Conservation (phyloP, 108 stramenopile species). For the Nannochloropsis salina region DNA sequence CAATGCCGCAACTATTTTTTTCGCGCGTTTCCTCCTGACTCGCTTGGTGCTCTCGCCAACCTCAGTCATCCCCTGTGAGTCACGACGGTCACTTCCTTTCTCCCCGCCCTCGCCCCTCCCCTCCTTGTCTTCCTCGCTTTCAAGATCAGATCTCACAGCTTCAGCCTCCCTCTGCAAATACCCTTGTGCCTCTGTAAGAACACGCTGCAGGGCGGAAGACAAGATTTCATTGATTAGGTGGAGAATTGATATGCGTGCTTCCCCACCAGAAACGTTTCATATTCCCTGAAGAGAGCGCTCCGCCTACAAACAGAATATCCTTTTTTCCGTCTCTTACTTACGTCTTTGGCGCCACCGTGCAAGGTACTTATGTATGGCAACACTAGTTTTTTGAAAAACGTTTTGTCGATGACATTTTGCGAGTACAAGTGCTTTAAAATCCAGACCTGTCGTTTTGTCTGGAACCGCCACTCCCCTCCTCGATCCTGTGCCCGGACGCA, state of each 20-base stretch:
- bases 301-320: background rate
- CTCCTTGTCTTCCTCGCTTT: background rate
- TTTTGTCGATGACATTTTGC: background rate
- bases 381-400: background rate
- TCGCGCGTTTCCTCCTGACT: background rate
- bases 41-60: background rate
- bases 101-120: background rate
- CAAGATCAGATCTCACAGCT: background rate
- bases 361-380: background rate
- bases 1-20: background rate
- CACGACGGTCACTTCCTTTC: no score
- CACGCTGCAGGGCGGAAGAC: background rate
- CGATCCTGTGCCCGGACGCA: background rate
- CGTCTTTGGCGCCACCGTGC: background rate
- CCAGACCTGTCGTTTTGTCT: background rate
- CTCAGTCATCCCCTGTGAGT: background rate
- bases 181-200: constrained; percentile 1
- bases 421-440: constrained; percentile 15
- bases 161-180: background rate
- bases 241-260: no score
- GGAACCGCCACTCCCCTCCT: background rate
- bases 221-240: background rate
- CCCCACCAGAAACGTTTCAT: no score
- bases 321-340: background rate
- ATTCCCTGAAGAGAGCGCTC: no score